Conservation (phyloP, 192 early-diverging fungal genomes). For the Fimicolochytrium jonesii region DNA sequence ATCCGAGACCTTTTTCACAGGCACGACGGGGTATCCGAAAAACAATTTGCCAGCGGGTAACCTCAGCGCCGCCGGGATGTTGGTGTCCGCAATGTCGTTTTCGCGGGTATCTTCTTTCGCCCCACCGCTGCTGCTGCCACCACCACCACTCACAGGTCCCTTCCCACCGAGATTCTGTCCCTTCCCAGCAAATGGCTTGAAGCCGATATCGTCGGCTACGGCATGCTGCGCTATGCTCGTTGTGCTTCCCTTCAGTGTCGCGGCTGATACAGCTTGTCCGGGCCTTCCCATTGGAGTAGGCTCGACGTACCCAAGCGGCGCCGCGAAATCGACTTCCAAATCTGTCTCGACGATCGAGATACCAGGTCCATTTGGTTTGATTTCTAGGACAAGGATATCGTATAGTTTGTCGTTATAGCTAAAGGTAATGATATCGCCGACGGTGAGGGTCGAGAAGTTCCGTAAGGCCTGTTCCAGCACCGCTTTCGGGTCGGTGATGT, state of each 20-base stretch:
- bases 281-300: conserved; percentile 44
- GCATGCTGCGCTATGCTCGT: conserved; percentile 43
- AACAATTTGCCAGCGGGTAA: conserved; percentile 83
- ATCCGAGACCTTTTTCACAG: conserved; percentile 39
- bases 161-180: conserved; percentile 49
- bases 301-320: conserved; percentile 94
- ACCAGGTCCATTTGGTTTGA: conserved; percentile 70
- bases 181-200: conserved; percentile 46
- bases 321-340: conserved; percentile 93
- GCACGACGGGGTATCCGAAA: conserved; percentile 81
- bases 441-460: conserved; percentile 87
- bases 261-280: neutral
- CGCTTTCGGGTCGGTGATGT: conserved; percentile 94
- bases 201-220: conserved; percentile 29
- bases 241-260: conserved; percentile 12
- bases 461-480: conserved; percentile 94
- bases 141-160: neutral
- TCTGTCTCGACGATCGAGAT: conserved; percentile 97
- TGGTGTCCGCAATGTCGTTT: neutral
- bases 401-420: conserved; percentile 85
- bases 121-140: neutral
- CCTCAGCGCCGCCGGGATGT: conserved; percentile 66
- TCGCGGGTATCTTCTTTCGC: neutral
- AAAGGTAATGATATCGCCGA: conserved; percentile 88
- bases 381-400: conserved; percentile 87